Evolutionary conservation across 2,329 filamentous ascomycete genomes (phyloP), one percentile per base, ranked within the genome.

Genomic region (Botrytis elliptica): DNA sequence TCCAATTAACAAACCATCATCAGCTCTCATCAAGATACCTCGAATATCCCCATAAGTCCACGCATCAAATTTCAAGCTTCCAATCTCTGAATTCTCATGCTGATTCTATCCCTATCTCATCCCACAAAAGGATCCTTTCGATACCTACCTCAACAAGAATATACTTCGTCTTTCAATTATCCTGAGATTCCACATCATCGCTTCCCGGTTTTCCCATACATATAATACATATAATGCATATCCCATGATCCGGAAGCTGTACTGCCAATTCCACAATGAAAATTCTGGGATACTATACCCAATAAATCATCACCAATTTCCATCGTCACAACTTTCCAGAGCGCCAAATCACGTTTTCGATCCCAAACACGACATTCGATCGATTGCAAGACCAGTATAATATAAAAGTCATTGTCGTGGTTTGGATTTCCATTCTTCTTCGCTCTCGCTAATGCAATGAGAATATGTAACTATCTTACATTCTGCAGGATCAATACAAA

Each of bases 41-140:
- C 33, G 86, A 77, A 88, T 86, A 1, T 86, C 86, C 87, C 86
- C 88, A 78, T 88, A 88, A 2, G 86, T 88, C 86, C 86, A 88
- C 73, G 85, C 86, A 76, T 85, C 84, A 77, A 88, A 87, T 82
- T 83, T 85, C 76, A 88, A 75, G 0, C 83, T 83, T 1, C 86
- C 86, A 71, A 88, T 88, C 38, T 86, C 84, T 2, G 82, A 82
- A 75, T 88, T 88, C 74, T 88, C 85, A 71, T 87, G 84, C 3
- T 81, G 78, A 77, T 88, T 83, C 69, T 82, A 82, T 5, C 75
- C 82, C 16, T 76, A 71, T 1, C 80, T 81, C 68, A 82, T 80
- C 0, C 85, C 86, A 16, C 81, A n/a, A 42, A 33, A 57, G 20
- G 22, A 33, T 0, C 86, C 86, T 62, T 81, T 77, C 60, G 84